These are phyloP conservation scores for Grammothele lineata DNA, from an alignment of 768 basidiomycete species.

Conservation along the genomic window DNA sequence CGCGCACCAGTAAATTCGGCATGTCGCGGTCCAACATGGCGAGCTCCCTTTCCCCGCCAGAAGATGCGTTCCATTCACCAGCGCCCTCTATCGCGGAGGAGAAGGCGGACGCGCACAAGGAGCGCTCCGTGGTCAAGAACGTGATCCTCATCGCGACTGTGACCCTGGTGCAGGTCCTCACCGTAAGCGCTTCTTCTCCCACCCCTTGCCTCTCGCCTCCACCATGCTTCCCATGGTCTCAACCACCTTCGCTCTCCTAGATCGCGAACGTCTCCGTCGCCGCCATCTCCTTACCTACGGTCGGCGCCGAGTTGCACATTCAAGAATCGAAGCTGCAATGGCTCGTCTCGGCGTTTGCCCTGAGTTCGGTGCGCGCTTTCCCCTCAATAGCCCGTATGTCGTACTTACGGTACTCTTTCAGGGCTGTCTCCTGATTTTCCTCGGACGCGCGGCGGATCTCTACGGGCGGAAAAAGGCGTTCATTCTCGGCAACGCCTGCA, in stretches of 20 bases:
- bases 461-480: constrained; percentile 73
- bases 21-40: too few species aligned
- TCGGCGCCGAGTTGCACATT: constrained; percentile 40
- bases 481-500: constrained; percentile 50
- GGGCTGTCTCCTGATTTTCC: constrained; percentile 76
- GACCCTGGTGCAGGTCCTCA: constrained; percentile 29
- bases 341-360: constrained; percentile 61
- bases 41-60: too few species aligned
- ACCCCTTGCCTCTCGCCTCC: background rate
- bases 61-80: too few species aligned
- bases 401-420: constrained; percentile 22
- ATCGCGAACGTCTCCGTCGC: constrained; percentile 21
- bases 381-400: background rate
- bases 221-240: background rate
- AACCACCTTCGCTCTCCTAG: constrained; percentile 8
- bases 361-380: constrained; percentile 55
- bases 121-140: constrained; percentile 5
- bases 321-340: constrained; percentile 56
- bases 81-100: too few species aligned
- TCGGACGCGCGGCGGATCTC: constrained; percentile 76
- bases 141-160: constrained; percentile 23
- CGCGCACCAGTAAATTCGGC: too few species aligned
- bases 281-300: constrained; percentile 27
- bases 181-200: constrained; percentile 15
- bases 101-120: background rate